A percentile compares a stretch with the other conserved stretches of the same genome.
Evolutionary conservation across 805 yeast species (phyloP).

Genomic region (Cyberlindnera sargentensis): DNA sequence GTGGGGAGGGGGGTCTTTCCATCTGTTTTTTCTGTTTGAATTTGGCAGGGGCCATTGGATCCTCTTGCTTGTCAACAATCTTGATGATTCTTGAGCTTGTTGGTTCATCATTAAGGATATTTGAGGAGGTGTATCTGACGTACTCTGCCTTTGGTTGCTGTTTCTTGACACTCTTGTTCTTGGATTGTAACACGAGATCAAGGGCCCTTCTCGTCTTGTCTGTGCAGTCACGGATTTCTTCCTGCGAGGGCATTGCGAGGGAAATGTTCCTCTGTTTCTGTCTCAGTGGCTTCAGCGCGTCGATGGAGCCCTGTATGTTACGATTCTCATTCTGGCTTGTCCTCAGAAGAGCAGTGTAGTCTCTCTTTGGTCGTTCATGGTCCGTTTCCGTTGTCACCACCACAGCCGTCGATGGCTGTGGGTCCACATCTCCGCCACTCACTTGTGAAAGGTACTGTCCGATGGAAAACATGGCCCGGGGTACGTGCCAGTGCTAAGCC

Average conservation of each 20-base stretch:
- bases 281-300: constrained; percentile 57
- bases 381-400: not conserved
- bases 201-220: constrained; percentile 52
- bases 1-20: constrained; percentile 64
- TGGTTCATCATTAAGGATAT: constrained; percentile 25
- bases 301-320: constrained; percentile 37
- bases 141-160: constrained; percentile 31
- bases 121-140: constrained; percentile 38
- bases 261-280: constrained; percentile 33
- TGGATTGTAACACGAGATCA: constrained; percentile 39
- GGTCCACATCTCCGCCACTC: not conserved
- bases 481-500: too few species aligned
- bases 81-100: constrained; percentile 44
- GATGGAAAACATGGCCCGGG: constrained; percentile 15
- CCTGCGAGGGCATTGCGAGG: constrained; percentile 40
- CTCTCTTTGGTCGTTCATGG: constrained; percentile 2
- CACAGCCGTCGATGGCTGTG: not conserved
- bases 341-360: constrained; percentile 18
- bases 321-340: constrained; percentile 15
- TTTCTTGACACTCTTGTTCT: constrained; percentile 25
- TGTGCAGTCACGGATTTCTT: constrained; percentile 39
- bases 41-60: constrained; percentile 83
- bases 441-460: constrained; percentile 13
- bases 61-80: constrained; percentile 60
- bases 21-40: constrained; percentile 63